These are phyloP conservation scores for Durusdinium trenchii DNA, from an alignment of 73 alveolate species.

Conservation along the genomic window DNA sequence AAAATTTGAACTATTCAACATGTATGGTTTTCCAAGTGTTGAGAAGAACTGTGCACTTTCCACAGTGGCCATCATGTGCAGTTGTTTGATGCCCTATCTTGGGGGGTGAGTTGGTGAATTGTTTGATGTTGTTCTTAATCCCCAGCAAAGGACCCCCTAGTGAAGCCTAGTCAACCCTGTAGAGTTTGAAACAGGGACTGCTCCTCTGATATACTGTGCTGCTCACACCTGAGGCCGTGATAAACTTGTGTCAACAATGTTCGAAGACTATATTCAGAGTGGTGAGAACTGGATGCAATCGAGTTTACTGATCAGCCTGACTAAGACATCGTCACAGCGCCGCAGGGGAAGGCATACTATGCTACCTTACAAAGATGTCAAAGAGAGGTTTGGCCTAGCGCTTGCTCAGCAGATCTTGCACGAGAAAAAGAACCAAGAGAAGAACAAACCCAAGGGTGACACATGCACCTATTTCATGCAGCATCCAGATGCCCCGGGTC, in stretches of 20 bases:
- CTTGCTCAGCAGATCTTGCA: background rate
- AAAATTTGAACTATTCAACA: background rate
- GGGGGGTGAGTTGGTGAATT: too few relatives aligned
- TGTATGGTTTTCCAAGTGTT: background rate
- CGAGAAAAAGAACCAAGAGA: background rate
- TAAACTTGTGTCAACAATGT: background rate
- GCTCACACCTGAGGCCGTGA: background rate
- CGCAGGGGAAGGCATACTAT: background rate
- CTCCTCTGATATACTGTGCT: too few relatives aligned
- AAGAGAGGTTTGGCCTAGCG: background rate
- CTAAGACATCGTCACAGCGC: background rate
- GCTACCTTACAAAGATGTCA: background rate
- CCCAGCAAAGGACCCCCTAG: too few relatives aligned
- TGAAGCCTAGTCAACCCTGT: too few relatives aligned
- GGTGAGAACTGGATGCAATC: background rate
- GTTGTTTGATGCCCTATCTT: background rate
- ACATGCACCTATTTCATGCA: background rate
- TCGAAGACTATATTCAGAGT: background rate
- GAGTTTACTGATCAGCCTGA: background rate
- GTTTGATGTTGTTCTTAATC: too few relatives aligned
- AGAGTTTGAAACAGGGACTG: too few relatives aligned
- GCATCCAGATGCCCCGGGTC: conserved; percentile 1
- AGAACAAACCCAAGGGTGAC: background rate
- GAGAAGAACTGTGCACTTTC: too few relatives aligned
- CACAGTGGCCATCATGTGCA: background rate